Evolutionary conservation across 768 basidiomycete genomes (phyloP), one percentile per base, ranked within the genome.

Genomic region (Amanita phalloides): DNA sequence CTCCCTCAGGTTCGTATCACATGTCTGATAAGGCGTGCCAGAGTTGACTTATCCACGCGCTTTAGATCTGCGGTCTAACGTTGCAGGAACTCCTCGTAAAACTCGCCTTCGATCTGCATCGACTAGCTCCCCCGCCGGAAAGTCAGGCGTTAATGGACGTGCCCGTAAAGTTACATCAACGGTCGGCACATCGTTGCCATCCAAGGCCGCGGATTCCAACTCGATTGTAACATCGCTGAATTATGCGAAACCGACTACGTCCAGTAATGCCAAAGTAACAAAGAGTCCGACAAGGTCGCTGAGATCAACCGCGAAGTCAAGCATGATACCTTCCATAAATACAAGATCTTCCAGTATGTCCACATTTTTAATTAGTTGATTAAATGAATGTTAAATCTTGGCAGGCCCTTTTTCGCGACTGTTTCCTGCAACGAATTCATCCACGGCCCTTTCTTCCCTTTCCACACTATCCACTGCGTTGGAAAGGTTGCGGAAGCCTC

Each of bases 391-490:
- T 14, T 41, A 4, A 45, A 20, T 25, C 4, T 37, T 8, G 39
- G 6, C 7, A 59, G 56, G 37, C 49, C 45, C 59, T 2, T 56
- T 54, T 42, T 42, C 53, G 46, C 59, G 56, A 26, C 25, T 44
- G 1, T 62, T 60, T 33, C 54, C 58, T 21, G 17, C 20, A 2
- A 11, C 53, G 9, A 56, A 57, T 13, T 54, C 60, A 39, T 52
- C 58, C 11, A 63, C 21, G 9, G 65, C 62, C 2, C 47, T 67
- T 13, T 75, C 78, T 3, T 77, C 82, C 0, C 63, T 89, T n/a
- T 78, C 79, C 4, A 84, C 75, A 4, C 68, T 89, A 11, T 78
- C 82, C 7, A 74, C 72, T 55, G 86, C 86, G 2, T 66, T 90
- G 25, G 81, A 87, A 60, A 84, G 81, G 59, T 70, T 89, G n/a